These are phyloP conservation scores for Phytopythium sindhum DNA, from an alignment of 352 stramenopile genomes.

Conservation along the genomic window DNA sequence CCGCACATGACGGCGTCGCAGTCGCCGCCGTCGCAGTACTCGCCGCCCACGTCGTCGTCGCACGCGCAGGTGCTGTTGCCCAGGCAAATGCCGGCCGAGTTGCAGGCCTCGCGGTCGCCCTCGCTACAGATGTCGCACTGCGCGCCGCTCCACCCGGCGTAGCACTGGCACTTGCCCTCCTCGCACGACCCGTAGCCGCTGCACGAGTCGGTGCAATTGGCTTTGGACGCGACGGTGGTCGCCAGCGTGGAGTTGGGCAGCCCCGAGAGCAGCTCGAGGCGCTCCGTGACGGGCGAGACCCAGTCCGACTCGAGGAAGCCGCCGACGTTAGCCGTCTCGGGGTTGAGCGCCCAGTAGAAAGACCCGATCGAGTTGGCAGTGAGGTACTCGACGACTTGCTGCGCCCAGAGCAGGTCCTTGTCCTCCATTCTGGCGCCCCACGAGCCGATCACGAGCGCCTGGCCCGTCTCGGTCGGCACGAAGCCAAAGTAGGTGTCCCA, in stretches of 20 bases:
- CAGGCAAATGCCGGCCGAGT: constrained; percentile 46
- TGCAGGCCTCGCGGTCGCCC: constrained; percentile 49
- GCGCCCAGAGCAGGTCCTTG: constrained; percentile 56
- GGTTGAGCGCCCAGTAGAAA: constrained; percentile 81
- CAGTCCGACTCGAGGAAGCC: constrained; percentile 72
- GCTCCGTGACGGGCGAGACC: constrained; percentile 54
- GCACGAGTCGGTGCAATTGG: constrained; percentile 35
- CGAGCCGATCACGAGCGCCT: constrained; percentile 56
- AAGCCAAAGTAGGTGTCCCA: constrained; percentile 75
- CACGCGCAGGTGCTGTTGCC: constrained; percentile 59
- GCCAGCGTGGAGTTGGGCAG: constrained; percentile 39
- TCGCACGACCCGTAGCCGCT: constrained; percentile 46
- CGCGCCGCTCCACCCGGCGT: constrained; percentile 53
- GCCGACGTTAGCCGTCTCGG: constrained; percentile 63
- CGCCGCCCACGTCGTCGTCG: constrained; percentile 39
- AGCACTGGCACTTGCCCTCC: constrained; percentile 48
- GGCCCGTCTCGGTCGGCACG: constrained; percentile 45
- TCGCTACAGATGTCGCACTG: constrained; percentile 62
- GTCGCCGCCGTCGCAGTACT: constrained; percentile 46
- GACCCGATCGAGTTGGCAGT: constrained; percentile 50
- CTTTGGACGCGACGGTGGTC: constrained; percentile 35
- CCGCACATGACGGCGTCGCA: constrained; percentile 56
- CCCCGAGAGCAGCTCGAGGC: constrained; percentile 39
- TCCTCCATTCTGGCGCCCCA: constrained; percentile 67
- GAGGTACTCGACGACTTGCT: constrained; percentile 47